Evolutionary conservation across 2,329 filamentous ascomycete genomes (phyloP), one percentile per base, ranked within the genome.

Genomic region (Trichoderma cornu-damae): DNA sequence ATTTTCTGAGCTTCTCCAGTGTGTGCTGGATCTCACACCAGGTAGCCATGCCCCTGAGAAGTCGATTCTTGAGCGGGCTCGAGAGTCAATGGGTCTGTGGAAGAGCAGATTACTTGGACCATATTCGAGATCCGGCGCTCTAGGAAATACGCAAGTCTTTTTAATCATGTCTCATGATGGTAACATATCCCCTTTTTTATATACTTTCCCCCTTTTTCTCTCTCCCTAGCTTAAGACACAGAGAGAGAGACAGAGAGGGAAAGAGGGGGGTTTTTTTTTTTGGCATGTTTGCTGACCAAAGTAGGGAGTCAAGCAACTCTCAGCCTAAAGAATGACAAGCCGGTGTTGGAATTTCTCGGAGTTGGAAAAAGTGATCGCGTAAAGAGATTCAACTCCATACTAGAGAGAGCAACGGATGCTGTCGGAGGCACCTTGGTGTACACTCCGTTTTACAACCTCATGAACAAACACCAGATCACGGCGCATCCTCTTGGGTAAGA

Each of bases 161-260:
- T 74, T 88, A 3, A 76, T 87, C 65, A 86, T 87, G 83, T 82
- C 80, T 1, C 84, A 87, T 63, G 84, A 87, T 62, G 83, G 78
- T 73, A 72, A 66, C 72, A 65, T 4, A n/a, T n/a, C n/a, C n/a
- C n/a, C n/a, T n/a, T n/a, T n/a, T n/a, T n/a, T n/a, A n/a, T n/a
- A n/a, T n/a, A n/a, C n/a, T n/a, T n/a, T n/a, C n/a, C n/a, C n/a
- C 6, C 16, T 6, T 2, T 11, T 14, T 28, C 2, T 9, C 11
- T 20, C 9, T 1, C 1, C 12, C 1, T 3, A 12, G 2, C 3
- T 9, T 7, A 5, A 11, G 11, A 11, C 2, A 38, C 1, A n/a
- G n/a, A n/a, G n/a, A n/a, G n/a, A n/a, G n/a, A n/a, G n/a, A n/a
- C n/a, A n/a, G n/a, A n/a, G n/a, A n/a, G n/a, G n/a, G n/a, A n/a